These are phyloP conservation scores for Stephanodiscus triporus DNA, from an alignment of 108 stramenopile genomes.

Conservation along the genomic window DNA sequence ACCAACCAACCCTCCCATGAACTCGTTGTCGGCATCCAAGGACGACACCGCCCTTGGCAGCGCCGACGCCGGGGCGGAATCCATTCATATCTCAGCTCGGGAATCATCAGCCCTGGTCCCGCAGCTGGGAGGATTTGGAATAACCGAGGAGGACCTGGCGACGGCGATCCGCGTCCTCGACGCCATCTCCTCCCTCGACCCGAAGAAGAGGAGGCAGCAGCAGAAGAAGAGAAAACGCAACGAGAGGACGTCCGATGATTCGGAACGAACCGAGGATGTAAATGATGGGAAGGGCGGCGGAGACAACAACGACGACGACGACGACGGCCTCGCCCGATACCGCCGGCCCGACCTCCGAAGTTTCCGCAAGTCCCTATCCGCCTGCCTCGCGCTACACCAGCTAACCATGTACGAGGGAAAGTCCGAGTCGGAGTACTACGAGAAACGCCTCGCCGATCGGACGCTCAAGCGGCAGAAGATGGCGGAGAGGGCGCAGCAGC, in stretches of 20 bases:
- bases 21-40: not conserved
- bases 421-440: slow-evolving; percentile 54
- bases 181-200: slow-evolving; percentile 55
- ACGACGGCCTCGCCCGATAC: slow-evolving; percentile 49
- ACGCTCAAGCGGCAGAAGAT: slow-evolving; percentile 73
- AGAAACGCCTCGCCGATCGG: slow-evolving; percentile 47
- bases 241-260: not conserved
- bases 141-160: slow-evolving; percentile 54
- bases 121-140: slow-evolving; percentile 30
- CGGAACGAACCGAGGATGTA: not conserved
- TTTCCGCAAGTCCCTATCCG: slow-evolving; percentile 72
- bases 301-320: slow-evolving; percentile 17
- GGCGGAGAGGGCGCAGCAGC: slow-evolving; percentile 64
- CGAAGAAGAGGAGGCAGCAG: slow-evolving; percentile 26
- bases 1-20: too few relatives aligned
- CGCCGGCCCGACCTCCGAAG: slow-evolving; percentile 60
- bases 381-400: slow-evolving; percentile 66
- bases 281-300: slow-evolving; percentile 3
- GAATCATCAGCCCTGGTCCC: slow-evolving; percentile 5
- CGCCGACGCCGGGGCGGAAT: not conserved
- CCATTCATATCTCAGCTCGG: not conserved
- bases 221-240: slow-evolving; percentile 13
- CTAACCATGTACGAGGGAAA: slow-evolving; percentile 69
- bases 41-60: not conserved
- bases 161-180: slow-evolving; percentile 61